Evolutionary conservation across 2,329 filamentous ascomycete genomes (phyloP).

Genomic region (Polytolypa hystricis): DNA sequence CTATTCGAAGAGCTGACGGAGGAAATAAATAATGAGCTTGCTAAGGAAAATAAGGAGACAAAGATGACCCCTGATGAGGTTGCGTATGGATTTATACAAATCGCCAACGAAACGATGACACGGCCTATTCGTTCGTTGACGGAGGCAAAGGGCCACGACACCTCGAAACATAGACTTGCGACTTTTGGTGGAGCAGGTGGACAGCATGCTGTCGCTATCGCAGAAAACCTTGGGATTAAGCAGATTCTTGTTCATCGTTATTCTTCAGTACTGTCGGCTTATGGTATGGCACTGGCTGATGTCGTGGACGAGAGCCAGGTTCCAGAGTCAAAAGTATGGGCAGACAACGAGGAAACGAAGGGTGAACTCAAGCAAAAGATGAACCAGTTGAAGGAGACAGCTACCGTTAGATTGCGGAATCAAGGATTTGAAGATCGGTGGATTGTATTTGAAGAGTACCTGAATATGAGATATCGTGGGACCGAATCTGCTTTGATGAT

Average conservation of each 20-base stretch:
- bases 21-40: constrained; percentile 62
- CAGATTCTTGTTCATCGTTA: constrained; percentile 79
- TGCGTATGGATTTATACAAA: constrained; percentile 77
- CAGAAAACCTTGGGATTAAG: constrained; percentile 65
- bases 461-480: constrained; percentile 86
- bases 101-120: constrained; percentile 87
- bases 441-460: constrained; percentile 79
- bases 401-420: constrained; percentile 52
- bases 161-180: constrained; percentile 70
- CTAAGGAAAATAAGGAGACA: constrained; percentile 41
- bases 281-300: constrained; percentile 83
- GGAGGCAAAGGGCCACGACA: constrained; percentile 80
- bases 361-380: constrained; percentile 61
- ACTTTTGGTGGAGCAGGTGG: constrained; percentile 85
- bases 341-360: constrained; percentile 46
- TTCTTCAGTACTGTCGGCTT: constrained; percentile 79
- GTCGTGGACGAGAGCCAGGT: constrained; percentile 77
- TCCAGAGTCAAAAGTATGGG: constrained; percentile 48
- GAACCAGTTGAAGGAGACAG: constrained; percentile 67
- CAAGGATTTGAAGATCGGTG: constrained; percentile 69
- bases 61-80: constrained; percentile 68
- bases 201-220: constrained; percentile 86
- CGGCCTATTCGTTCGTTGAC: constrained; percentile 79
- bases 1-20: constrained; percentile 63
- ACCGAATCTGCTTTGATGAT: constrained; percentile 90